Evolutionary conservation across 2,329 filamentous ascomycete genomes (phyloP).

Genomic region (Immersiporthe knoxdaviesiana): DNA sequence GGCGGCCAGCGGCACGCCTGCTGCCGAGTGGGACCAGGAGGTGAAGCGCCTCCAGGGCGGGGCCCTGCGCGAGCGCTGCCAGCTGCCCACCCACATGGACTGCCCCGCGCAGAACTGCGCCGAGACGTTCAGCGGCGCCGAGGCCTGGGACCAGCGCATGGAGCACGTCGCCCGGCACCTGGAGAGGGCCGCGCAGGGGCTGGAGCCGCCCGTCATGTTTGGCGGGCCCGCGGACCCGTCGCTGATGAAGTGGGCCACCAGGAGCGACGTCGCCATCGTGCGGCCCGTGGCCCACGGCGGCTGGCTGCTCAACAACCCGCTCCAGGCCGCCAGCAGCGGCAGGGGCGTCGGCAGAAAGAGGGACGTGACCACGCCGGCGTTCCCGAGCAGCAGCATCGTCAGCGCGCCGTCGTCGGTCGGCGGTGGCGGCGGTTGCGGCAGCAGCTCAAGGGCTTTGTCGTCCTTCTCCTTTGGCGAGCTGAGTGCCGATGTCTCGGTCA

Average conservation of each 20-base stretch:
- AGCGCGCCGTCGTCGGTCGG: not conserved
- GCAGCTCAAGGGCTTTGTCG: slow-evolving; percentile 1
- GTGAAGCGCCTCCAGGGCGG: slow-evolving; percentile 59
- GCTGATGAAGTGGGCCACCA: slow-evolving; percentile 47
- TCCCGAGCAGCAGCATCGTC: slow-evolving; percentile 2
- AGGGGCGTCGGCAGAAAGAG: slow-evolving; percentile 20
- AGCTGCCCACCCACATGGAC: slow-evolving; percentile 60
- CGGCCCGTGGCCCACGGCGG: slow-evolving; percentile 29
- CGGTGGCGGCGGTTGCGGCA: not conserved
- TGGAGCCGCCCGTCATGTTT: slow-evolving; percentile 41
- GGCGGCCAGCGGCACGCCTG: not conserved
- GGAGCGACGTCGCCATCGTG: slow-evolving; percentile 44
- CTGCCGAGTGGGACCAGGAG: slow-evolving; percentile 52
- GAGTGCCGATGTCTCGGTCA: slow-evolving; percentile 8
- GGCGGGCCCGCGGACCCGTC: slow-evolving; percentile 44
- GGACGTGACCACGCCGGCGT: slow-evolving; percentile 8
- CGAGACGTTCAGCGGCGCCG: slow-evolving; percentile 59
- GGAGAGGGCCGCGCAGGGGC: slow-evolving; percentile 54
- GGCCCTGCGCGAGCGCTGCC: slow-evolving; percentile 64
- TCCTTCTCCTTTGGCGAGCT: not conserved
- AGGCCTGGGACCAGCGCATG: slow-evolving; percentile 80
- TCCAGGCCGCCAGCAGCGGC: slow-evolving; percentile 31
- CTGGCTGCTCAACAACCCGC: slow-evolving; percentile 42
- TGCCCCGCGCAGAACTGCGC: slow-evolving; percentile 68
- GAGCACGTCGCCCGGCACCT: slow-evolving; percentile 86